These are phyloP conservation scores for Apostasia ramifera DNA, from an alignment of 106 monocot genomes.

Conservation along the genomic window DNA sequence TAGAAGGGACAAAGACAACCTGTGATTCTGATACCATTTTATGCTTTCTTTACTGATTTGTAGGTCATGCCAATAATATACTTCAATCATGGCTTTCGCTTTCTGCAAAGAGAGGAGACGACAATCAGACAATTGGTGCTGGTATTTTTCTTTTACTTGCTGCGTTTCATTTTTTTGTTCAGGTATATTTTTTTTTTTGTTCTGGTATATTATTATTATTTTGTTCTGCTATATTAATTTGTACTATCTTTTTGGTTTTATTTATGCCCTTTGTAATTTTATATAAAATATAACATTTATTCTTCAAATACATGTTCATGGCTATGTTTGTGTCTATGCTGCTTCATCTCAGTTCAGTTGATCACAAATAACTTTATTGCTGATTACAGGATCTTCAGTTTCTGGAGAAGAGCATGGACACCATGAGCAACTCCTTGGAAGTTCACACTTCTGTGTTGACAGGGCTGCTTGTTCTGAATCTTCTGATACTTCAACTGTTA, in stretches of 20 bases:
- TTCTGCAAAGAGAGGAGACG: constrained; percentile 17
- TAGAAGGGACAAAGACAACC: too few species aligned
- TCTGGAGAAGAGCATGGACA: background rate
- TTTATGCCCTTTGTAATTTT: background rate
- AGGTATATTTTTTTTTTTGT: background rate
- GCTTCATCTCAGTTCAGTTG: too few species aligned
- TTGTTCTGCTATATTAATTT: background rate
- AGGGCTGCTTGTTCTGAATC: background rate
- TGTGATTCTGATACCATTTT: background rate
- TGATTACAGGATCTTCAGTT: constrained; percentile 1
- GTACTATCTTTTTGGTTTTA: background rate
- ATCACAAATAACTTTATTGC: background rate
- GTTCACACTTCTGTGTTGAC: background rate
- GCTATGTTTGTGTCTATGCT: background rate
- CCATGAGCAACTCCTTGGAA: constrained; percentile 1
- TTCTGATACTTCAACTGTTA: constrained; percentile 12
- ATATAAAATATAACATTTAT: too few species aligned
- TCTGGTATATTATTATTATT: background rate
- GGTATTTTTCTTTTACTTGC: constrained; percentile 22
- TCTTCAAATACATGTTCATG: background rate
- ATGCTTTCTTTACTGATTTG: constrained; percentile 5
- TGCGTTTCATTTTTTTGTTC: background rate
- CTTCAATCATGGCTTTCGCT: constrained; percentile 69
- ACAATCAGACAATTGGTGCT: constrained; percentile 10
- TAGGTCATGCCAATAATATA: constrained; percentile 39